Base-by-base conservation (phyloP, 202 grass and related monocot genomes). In the Schoenoplectus tabernaemontani region DNA sequence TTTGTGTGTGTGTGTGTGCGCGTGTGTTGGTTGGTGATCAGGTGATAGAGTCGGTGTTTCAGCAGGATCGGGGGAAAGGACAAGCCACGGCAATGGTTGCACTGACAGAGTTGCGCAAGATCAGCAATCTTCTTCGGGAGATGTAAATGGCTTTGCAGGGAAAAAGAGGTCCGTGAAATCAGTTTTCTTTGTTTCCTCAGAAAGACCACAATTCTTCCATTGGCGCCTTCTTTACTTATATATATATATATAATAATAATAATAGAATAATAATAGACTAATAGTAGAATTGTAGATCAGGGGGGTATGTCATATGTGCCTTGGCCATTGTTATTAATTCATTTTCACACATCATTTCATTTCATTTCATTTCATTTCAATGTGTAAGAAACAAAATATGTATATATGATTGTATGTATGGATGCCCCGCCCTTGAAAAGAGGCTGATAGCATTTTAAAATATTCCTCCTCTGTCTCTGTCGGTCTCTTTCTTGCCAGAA, bases 1-100 rank as follows among this genome's bases (percentile, higher is more conserved):
- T 28, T 28, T 28, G 28, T 28, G 28, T 28, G 28, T 28, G 28
- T 28, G 28, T 28, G 28, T 28, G 28, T 28, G 28, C 28, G 28
- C 28, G 23, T 17, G 12, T 72, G 67, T 48, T 50, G 22, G 8
- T 66, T 61, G 24, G 82, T 77, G 0, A 59, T 38, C 80, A 99
- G 96, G 96, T 99, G 41, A 93, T 99, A 3, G 96, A 99, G 68
- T 82, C 92, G n/a, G 92, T 91, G 2, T 99, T 96, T 84, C 92
- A 95, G 87, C 92, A 96, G 66, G 96, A 99, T 17, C 83, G 83
- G 3, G 88, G 83, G 15, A 99, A 93, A 91, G 92, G 92, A 7
- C 92, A 99, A 79, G 88, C 71, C n/a, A 89, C 92, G 0, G 90
- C 88, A 6, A 89, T 91, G 67, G 64, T 88, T 0, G 96, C 96